phyloP scores from a whole-genome alignment of 306 rosid genomes.

The Mucuna pruriens region DNA sequence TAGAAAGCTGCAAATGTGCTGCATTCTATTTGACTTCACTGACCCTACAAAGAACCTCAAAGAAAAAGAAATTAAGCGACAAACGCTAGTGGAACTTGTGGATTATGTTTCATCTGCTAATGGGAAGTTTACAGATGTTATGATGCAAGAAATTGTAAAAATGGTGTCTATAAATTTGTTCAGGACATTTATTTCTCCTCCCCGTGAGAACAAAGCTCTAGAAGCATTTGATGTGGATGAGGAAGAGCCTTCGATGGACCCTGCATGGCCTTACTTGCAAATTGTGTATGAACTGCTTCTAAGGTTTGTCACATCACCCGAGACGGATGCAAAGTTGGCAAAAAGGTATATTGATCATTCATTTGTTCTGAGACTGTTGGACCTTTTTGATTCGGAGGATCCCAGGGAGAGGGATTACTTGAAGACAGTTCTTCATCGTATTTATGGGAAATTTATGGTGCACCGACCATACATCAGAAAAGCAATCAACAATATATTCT shows the following conservation, averaged over 20 bases:
- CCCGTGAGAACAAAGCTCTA: conserved; percentile 75
- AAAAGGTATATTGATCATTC: conserved; percentile 94
- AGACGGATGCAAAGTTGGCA: conserved; percentile 95
- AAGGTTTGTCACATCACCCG: conserved; percentile 91
- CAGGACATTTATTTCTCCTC: conserved; percentile 76
- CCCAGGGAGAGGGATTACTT: conserved; percentile 95
- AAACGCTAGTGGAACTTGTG: conserved; percentile 88
- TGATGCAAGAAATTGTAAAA: conserved; percentile 78
- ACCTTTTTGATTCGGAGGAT: conserved; percentile 97
- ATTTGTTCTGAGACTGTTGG: conserved; percentile 84
- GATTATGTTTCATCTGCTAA: conserved; percentile 83
- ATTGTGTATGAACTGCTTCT: conserved; percentile 83
- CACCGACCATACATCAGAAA: conserved; percentile 95
- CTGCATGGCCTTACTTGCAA: conserved; percentile 96
- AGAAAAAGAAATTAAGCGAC: conserved; percentile 92
- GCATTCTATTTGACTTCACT: conserved; percentile 76
- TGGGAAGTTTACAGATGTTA: conserved; percentile 79
- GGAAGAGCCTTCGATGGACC: conserved; percentile 98
- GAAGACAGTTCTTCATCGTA: conserved; percentile 95
- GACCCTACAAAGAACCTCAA: conserved; percentile 79
- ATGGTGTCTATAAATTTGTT: conserved; percentile 87
- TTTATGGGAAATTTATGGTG: conserved; percentile 98
- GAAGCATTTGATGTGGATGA: conserved; percentile 92
- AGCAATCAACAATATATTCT: conserved; percentile 91
- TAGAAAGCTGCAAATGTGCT: conserved; percentile 85